These are phyloP conservation scores for Nitzschia putrida DNA, from an alignment of 108 stramenopile species.

Conservation along the genomic window DNA sequence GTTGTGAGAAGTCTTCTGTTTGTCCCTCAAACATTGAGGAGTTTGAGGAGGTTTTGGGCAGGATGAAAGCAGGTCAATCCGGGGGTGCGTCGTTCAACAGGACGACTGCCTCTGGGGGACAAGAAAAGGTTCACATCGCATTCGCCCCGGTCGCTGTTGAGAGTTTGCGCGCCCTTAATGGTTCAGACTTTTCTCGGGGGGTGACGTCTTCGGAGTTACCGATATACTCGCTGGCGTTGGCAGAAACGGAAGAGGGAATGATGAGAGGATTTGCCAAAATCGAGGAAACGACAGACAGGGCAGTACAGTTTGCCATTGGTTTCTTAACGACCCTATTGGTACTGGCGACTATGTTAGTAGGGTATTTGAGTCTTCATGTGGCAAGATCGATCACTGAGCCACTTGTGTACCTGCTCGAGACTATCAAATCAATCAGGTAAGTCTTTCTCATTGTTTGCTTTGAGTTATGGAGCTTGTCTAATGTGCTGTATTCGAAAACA, in stretches of 20 bases:
- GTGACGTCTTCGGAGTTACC: slow-evolving; percentile 20
- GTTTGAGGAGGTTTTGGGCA: slow-evolving; percentile 3
- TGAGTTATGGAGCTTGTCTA: slow-evolving; percentile 31
- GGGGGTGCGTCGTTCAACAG: slow-evolving; percentile 18
- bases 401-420: slow-evolving; percentile 26
- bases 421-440: slow-evolving; percentile 42
- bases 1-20: not conserved
- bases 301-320: slow-evolving; percentile 13
- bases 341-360: slow-evolving; percentile 11
- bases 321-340: slow-evolving; percentile 18
- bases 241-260: slow-evolving; percentile 4
- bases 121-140: slow-evolving; percentile 33
- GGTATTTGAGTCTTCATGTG: slow-evolving; percentile 18
- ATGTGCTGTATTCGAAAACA: slow-evolving; percentile 26
- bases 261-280: slow-evolving; percentile 5
- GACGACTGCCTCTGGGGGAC: slow-evolving; percentile 2
- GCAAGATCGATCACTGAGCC: slow-evolving; percentile 28
- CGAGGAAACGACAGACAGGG: slow-evolving; percentile 10
- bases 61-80: slow-evolving; percentile 39
- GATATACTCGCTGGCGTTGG: slow-evolving; percentile 42
- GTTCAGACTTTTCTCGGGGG: slow-evolving; percentile 46
- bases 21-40: slow-evolving; percentile 1
- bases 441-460: slow-evolving; percentile 33
- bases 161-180: slow-evolving; percentile 25
- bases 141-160: slow-evolving; percentile 40